Conservation (phyloP, 2,329 filamentous ascomycete species). For the Amauroascus verrucosus region DNA sequence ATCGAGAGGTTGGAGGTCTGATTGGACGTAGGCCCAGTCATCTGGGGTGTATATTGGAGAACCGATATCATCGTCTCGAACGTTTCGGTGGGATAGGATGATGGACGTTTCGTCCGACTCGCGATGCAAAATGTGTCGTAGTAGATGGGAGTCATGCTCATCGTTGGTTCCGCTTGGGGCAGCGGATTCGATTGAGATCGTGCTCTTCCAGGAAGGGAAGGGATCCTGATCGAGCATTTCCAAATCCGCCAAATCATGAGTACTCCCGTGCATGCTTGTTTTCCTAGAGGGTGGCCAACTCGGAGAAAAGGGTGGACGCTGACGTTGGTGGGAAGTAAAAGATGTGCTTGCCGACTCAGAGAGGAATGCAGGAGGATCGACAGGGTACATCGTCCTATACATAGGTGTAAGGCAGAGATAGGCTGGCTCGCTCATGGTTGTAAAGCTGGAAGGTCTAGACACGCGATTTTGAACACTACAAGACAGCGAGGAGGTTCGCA, state of each 20-base stretch:
- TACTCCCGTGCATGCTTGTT: background rate
- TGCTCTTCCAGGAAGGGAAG: background rate
- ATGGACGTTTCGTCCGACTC: background rate
- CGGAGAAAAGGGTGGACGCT: background rate
- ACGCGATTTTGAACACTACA: background rate
- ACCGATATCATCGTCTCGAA: background rate
- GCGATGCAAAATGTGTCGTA: constrained; percentile 1
- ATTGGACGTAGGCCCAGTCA: background rate
- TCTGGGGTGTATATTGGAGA: background rate
- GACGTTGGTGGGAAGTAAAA: background rate
- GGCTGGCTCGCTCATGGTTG: constrained; percentile 4
- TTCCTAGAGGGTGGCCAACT: constrained; percentile 1
- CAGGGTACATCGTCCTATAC: background rate
- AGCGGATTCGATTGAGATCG: background rate
- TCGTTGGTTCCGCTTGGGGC: background rate
- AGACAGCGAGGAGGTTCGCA: too few relatives aligned
- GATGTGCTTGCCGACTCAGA: background rate
- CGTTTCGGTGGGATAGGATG: background rate
- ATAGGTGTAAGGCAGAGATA: constrained; percentile 10
- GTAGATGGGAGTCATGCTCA: background rate
- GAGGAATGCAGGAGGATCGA: background rate
- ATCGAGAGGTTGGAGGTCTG: background rate
- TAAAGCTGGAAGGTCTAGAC: background rate
- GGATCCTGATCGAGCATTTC: background rate
- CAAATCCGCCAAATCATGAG: background rate